These are phyloP conservation scores for Lentinus brumalis DNA, from an alignment of 768 basidiomycete genomes.

Conservation along the genomic window DNA sequence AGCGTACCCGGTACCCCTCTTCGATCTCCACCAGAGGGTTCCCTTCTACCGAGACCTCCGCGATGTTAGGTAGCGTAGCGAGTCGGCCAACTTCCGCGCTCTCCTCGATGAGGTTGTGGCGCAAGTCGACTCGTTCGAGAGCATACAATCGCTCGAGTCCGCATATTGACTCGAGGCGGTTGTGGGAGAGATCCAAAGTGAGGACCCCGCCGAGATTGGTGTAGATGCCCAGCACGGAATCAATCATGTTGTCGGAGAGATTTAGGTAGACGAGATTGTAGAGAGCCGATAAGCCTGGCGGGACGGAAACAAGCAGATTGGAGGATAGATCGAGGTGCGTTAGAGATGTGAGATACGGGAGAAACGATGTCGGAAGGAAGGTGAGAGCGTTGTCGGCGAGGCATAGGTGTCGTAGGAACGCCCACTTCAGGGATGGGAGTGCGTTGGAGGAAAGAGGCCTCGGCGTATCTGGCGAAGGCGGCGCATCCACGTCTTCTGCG, in stretches of 20 bases:
- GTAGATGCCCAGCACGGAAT: slow-evolving; percentile 90
- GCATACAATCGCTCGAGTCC: slow-evolving; percentile 89
- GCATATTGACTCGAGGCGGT: slow-evolving; percentile 92
- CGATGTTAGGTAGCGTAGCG: slow-evolving; percentile 74
- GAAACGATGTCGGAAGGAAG: slow-evolving; percentile 68
- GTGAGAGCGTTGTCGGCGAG: slow-evolving; percentile 82
- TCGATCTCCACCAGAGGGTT: slow-evolving; percentile 79
- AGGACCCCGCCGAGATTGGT: slow-evolving; percentile 76
- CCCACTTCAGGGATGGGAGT: slow-evolving; percentile 69
- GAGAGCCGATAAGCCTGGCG: slow-evolving; percentile 70
- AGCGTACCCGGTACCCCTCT: slow-evolving; percentile 70
- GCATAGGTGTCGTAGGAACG: slow-evolving; percentile 72
- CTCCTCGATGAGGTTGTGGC: slow-evolving; percentile 79
- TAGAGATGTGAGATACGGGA: slow-evolving; percentile 70
- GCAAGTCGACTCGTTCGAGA: slow-evolving; percentile 83
- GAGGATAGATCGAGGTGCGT: slow-evolving; percentile 88
- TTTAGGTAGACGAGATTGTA: slow-evolving; percentile 88
- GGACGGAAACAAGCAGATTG: slow-evolving; percentile 89
- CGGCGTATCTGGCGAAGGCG: slow-evolving; percentile 26
- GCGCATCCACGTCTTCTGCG: slow-evolving; percentile 21
- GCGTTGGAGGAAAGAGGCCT: slow-evolving; percentile 35
- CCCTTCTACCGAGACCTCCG: slow-evolving; percentile 80
- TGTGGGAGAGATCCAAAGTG: slow-evolving; percentile 77
- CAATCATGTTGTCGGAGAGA: slow-evolving; percentile 97
- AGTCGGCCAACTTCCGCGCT: slow-evolving; percentile 84